These are phyloP conservation scores for Blastobotrys muscicola DNA, from an alignment of 805 yeast species.

Conservation along the genomic window DNA sequence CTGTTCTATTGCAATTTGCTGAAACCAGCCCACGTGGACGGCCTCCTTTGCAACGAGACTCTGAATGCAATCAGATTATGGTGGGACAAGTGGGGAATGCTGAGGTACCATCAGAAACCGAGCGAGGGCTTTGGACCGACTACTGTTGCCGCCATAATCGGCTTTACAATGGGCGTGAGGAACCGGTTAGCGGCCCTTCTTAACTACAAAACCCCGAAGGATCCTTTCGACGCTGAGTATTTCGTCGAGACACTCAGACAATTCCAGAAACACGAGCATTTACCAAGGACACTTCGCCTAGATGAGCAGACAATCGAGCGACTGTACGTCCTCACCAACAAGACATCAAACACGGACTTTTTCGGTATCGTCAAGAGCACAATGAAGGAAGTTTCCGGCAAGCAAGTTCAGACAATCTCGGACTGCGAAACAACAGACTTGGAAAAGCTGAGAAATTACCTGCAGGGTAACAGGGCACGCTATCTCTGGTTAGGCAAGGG, in stretches of 20 bases:
- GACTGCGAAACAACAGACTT: conserved; percentile 30
- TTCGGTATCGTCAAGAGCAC: conserved; percentile 55
- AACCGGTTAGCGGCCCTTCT: conserved; percentile 51
- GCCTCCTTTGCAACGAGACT: conserved; percentile 71
- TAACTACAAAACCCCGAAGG: conserved; percentile 57
- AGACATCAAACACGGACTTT: conserved; percentile 28
- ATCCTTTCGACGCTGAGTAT: conserved; percentile 68
- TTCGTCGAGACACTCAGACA: conserved; percentile 59
- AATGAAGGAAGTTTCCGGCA: conserved; percentile 52
- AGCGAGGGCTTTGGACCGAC: conserved; percentile 54
- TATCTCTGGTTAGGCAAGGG: conserved; percentile 45
- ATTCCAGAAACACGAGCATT: conserved; percentile 64
- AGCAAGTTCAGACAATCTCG: conserved; percentile 23
- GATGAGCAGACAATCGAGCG: conserved; percentile 48
- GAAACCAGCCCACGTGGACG: conserved; percentile 67
- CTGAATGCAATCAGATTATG: conserved; percentile 61
- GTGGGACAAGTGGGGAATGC: conserved; percentile 69
- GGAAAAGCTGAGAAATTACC: conserved; percentile 23
- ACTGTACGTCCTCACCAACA: conserved; percentile 39
- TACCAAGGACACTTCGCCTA: conserved; percentile 42
- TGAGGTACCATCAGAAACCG: conserved; percentile 26
- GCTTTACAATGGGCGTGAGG: conserved; percentile 61
- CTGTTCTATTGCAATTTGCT: conserved; percentile 69
- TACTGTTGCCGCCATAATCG: conserved; percentile 71
- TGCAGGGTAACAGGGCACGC: conserved; percentile 27